phyloP scores from a whole-genome alignment of 2,329 filamentous ascomycete genomes.

The Calonectria henricotiae region DNA sequence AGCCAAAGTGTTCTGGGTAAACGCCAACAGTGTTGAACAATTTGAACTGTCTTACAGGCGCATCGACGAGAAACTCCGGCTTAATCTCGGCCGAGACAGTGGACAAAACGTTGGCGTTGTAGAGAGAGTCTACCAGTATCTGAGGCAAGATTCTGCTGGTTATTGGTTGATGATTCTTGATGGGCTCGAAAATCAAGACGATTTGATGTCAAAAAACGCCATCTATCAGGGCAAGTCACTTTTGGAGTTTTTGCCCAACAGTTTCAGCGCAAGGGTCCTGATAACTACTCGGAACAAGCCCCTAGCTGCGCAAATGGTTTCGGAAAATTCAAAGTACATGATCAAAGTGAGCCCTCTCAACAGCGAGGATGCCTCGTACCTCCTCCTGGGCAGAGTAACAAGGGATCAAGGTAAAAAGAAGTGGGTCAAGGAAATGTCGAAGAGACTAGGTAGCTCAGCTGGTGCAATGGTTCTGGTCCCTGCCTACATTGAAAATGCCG shows the following conservation, averaged over 20 bases:
- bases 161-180: slow-evolving; percentile 36
- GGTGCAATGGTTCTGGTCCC: slow-evolving; percentile 24
- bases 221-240: slow-evolving; percentile 20
- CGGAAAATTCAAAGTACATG: neutral
- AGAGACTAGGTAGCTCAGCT: neutral
- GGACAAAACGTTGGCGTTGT: neutral
- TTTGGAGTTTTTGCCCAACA: slow-evolving; percentile 28
- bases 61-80: slow-evolving; percentile 22
- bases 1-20: slow-evolving; percentile 34
- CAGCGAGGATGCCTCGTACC: slow-evolving; percentile 22
- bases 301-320: neutral
- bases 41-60: slow-evolving; percentile 32
- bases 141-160: slow-evolving; percentile 20
- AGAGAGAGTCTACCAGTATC: slow-evolving; percentile 18
- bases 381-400: slow-evolving; percentile 22
- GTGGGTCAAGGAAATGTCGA: slow-evolving; percentile 5
- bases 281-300: slow-evolving; percentile 24
- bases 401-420: slow-evolving; percentile 12
- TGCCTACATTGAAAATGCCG: slow-evolving; percentile 10
- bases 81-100: neutral
- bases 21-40: slow-evolving; percentile 25
- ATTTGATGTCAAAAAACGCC: slow-evolving; percentile 10
- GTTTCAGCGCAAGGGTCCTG: slow-evolving; percentile 19
- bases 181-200: slow-evolving; percentile 22
- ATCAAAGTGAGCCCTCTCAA: slow-evolving; percentile 8